Evolutionary conservation across 1,284 basidiomycete genomes (phyloP), one percentile per base, ranked within the genome.

Genomic region (Puccinia polysora): DNA sequence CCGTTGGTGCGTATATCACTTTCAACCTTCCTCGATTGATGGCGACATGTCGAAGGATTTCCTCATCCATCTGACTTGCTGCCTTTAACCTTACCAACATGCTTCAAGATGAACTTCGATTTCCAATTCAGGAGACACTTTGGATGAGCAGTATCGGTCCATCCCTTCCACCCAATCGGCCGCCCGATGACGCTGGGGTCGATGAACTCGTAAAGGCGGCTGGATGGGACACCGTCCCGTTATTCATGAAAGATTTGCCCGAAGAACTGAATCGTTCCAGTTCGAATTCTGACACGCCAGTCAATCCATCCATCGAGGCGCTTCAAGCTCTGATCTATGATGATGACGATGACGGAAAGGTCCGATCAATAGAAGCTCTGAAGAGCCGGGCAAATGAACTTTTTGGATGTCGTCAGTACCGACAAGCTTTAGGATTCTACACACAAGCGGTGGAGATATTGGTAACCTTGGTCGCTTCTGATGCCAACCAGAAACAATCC

Each of bases 281-380:
- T 25, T n/a, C n/a, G n/a, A n/a, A n/a, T n/a, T 20, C 43, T 14
- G 47, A 60, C 12, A 30, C 23, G n/a, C 30, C 25, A 7, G 50
- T n/a, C 8, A 68, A 68, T 30, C 45, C 43, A 10, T 36, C 68
- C 4, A 49, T 70, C 25, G 45, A 70, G 23, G 68, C 68, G 5
- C 49, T 70, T 7, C 68, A 70, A 43, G 55, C 68, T 14, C 34
- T 70, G 14, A 70, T 70, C 28, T 70, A 70, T 28, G 56, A 70
- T 34, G 34, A 38, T 20, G 43, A 60, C 23, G 40, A 45, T 25
- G 36, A 40, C 18, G 56, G 53, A 36, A 40, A 60, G 23, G 5
- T 36, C 8, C 47, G 34, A 1, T 70, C 68, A 52, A 32, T 70
- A 4, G 23, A 60, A 52, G 38, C 56, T 25, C 53, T 70, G 3